These are phyloP conservation scores for Didymella arachidicola DNA, from an alignment of 2,329 filamentous ascomycete genomes.

Conservation along the genomic window DNA sequence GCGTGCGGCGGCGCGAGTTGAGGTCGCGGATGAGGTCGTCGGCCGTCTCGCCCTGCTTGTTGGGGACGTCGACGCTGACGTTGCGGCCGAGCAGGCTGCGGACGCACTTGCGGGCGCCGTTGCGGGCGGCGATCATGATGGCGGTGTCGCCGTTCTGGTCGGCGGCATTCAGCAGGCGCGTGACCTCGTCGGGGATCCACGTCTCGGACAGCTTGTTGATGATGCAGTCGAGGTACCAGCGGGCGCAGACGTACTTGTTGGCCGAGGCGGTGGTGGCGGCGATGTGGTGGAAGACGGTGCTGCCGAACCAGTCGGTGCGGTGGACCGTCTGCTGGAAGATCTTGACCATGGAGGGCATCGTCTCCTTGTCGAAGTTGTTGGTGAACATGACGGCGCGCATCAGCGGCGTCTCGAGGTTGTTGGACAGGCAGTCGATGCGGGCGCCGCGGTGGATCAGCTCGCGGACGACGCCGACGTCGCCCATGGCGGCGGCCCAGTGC, in stretches of 20 bases:
- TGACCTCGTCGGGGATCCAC: slow-evolving; percentile 77
- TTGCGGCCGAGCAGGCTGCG: slow-evolving; percentile 74
- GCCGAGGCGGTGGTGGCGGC: slow-evolving; percentile 86
- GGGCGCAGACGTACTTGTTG: slow-evolving; percentile 85
- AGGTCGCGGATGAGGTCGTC: slow-evolving; percentile 80
- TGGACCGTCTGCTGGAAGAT: slow-evolving; percentile 84
- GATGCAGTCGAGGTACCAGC: slow-evolving; percentile 92
- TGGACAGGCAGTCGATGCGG: slow-evolving; percentile 71
- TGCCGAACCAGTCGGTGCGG: slow-evolving; percentile 78
- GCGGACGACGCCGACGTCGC: slow-evolving; percentile 88
- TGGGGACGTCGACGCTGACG: slow-evolving; percentile 82
- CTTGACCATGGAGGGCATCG: slow-evolving; percentile 83
- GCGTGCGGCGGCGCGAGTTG: slow-evolving; percentile 73
- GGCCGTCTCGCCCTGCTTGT: slow-evolving; percentile 81
- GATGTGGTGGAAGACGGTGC: slow-evolving; percentile 93
- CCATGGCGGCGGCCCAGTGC: slow-evolving; percentile 98
- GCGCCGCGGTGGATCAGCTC: slow-evolving; percentile 85
- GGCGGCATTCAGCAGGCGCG: slow-evolving; percentile 79
- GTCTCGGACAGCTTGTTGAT: slow-evolving; percentile 85
- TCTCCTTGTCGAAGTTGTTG: slow-evolving; percentile 93
- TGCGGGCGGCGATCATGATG: slow-evolving; percentile 84
- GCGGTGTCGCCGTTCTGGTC: slow-evolving; percentile 92
- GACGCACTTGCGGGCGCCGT: slow-evolving; percentile 81
- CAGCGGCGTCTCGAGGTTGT: slow-evolving; percentile 79
- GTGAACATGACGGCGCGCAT: slow-evolving; percentile 96